Percentiles rank a stretch among this genome's conserved stretches.
Evolutionary conservation across 768 basidiomycete species (phyloP).

Genomic region (Macrolepiota fuliginosa): DNA sequence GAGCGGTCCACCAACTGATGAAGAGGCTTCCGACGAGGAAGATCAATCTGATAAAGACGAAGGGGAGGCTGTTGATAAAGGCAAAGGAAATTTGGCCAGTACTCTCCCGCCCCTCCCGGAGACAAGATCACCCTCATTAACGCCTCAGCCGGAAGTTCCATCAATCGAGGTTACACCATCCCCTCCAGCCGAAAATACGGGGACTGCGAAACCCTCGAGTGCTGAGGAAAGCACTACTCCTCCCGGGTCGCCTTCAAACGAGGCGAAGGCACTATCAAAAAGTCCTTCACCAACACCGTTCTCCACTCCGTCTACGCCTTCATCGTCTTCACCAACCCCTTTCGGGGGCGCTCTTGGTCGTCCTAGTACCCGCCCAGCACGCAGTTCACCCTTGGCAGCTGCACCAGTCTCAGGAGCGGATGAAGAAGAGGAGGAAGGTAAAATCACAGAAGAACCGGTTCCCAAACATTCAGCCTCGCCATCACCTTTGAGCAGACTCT

Average conservation of each 20-base stretch:
- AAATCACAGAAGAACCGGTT: conserved; percentile 14
- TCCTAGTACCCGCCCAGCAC: conserved; percentile 60
- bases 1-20: conserved; percentile 31
- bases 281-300: conserved; percentile 28
- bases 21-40: conserved; percentile 21
- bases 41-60: conserved; percentile 19
- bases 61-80: conserved; percentile 17
- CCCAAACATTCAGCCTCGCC: conserved; percentile 13
- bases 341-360: conserved; percentile 51
- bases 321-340: conserved; percentile 32
- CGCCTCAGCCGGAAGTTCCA: conserved; percentile 54
- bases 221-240: conserved; percentile 55
- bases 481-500: conserved; percentile 36
- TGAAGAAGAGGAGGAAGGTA: conserved; percentile 34
- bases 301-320: conserved; percentile 26
- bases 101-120: conserved; percentile 19
- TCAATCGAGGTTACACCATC: conserved; percentile 36
- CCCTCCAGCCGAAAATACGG: conserved; percentile 24
- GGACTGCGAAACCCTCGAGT: conserved; percentile 25
- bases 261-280: conserved; percentile 32
- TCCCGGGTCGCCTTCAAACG: conserved; percentile 58
- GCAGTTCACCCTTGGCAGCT: conserved; percentile 76
- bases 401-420: conserved; percentile 44
- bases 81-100: neutral
- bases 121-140: conserved; percentile 54